Base-by-base conservation (phyloP, 1,284 basidiomycete genomes). In the Apiotrichum siamense region DNA sequence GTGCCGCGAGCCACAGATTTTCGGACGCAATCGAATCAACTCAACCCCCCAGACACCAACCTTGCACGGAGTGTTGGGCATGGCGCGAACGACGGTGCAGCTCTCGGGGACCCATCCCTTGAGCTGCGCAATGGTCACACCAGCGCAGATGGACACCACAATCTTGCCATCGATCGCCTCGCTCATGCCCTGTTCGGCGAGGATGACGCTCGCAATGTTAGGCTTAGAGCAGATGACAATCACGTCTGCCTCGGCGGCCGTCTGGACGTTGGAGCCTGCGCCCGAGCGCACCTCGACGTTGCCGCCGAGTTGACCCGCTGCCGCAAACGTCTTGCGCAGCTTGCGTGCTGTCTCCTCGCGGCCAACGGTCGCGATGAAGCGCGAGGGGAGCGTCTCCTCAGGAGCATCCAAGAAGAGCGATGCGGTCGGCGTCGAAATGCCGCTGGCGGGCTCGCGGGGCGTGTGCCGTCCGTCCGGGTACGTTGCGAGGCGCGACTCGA, bases 51-150 rank as follows among this genome's bases (percentile, higher is more conserved):
- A 35, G 11, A 7, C 1, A 66, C 80, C 57, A 55, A 91, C 93
- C 75, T 91, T 90, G 78, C 89, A 91, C 9, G 96, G 93, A 1
- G 96, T 98, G 71, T 98, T 99, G 57, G 96, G 94, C 96, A 99
- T 99, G 3, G 92, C 90, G 47, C 96, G 83, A 44, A 97, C 85
- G 44, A 97, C 88, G 59, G 82, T 84, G 33, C 90, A 91, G n/a
- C 77, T 78, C 0, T 83, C 77, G 18, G 79, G 77, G 25, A 94
- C 87, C 85, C 86, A 87, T 10, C 73, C 78, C 45, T 78, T 75
- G 37, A 98, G 78, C 74, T 97, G 92, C 17, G 78, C 63, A 60
- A 97, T 88, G 17, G 88, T 94, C 6, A 97, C 85, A 59, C 96
- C 96, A 10, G 96, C 94, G 38, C 96, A 84, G 65, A 98, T 97